A percentile compares a stretch with the other conserved stretches of the same genome.
Conservation (phyloP, 257 asterid species). For the Knoxia roxburghii region DNA sequence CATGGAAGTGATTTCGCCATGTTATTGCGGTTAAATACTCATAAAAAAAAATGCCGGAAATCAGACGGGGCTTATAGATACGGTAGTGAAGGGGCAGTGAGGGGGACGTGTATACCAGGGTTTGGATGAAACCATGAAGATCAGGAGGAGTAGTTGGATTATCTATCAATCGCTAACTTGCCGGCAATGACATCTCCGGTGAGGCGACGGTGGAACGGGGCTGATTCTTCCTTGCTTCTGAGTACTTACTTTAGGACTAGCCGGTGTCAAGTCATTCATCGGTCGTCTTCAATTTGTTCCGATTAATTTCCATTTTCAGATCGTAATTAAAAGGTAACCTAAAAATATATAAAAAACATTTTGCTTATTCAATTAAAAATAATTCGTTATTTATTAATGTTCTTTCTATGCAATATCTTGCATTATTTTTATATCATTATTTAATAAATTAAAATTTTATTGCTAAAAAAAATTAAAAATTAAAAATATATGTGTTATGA, state of each 20-base stretch:
- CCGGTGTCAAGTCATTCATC: neutral
- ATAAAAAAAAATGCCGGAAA: neutral
- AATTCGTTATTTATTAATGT: no score
- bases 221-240: neutral
- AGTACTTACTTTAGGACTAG: neutral
- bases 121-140: constrained; percentile 6
- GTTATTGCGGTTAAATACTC: neutral
- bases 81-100: neutral
- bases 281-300: neutral
- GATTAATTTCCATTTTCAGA: neutral
- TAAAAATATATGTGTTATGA: no score
- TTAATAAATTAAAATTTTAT: no score
- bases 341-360: no score
- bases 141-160: neutral
- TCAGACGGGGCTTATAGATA: neutral
- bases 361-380: no score
- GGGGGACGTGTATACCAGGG: neutral
- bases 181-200: neutral
- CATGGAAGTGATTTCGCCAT: neutral
- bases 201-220: neutral
- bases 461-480: no score
- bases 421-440: no score
- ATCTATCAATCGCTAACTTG: neutral
- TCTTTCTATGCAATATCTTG: no score
- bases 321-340: no score